Percentiles rank a stretch among this genome's conserved stretches.
Conservation (phyloP, 2,329 filamentous ascomycete species). For the Penicillium capsulatum region DNA sequence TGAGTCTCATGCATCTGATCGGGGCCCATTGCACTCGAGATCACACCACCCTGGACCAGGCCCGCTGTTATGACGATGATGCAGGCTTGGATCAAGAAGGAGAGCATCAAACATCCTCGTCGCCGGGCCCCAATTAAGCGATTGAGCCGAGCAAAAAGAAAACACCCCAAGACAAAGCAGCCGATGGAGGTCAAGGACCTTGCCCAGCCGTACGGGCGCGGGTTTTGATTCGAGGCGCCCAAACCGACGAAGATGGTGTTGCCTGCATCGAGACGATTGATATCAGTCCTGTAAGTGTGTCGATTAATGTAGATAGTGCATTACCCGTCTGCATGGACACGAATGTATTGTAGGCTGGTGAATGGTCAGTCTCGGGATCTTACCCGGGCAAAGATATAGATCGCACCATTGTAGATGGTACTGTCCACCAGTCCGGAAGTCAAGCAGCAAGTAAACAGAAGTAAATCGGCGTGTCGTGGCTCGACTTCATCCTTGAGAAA, state of each 20-base stretch:
- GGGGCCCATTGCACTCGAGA: conserved; percentile 16
- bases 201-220: conserved; percentile 42
- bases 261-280: conserved; percentile 19
- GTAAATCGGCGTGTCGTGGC: conserved; percentile 22
- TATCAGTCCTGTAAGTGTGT: neutral
- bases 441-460: conserved; percentile 28
- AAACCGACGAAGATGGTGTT: conserved; percentile 45
- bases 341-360: conserved; percentile 42
- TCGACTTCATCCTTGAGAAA: conserved; percentile 22
- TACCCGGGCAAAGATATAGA: neutral
- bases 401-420: conserved; percentile 29
- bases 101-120: conserved; percentile 25
- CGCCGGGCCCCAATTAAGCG: conserved; percentile 20
- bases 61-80: conserved; percentile 28
- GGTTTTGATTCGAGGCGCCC: conserved; percentile 40
- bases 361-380: neutral
- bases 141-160: conserved; percentile 39
- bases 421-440: conserved; percentile 29
- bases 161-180: conserved; percentile 42
- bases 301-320: too few species aligned
- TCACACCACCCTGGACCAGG: conserved; percentile 24
- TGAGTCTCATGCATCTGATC: conserved; percentile 2
- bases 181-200: conserved; percentile 44
- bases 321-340: conserved; percentile 40
- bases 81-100: conserved; percentile 27